Base-by-base conservation (phyloP, 2,329 filamentous ascomycete species). In the Stenocarpella maydis region DNA sequence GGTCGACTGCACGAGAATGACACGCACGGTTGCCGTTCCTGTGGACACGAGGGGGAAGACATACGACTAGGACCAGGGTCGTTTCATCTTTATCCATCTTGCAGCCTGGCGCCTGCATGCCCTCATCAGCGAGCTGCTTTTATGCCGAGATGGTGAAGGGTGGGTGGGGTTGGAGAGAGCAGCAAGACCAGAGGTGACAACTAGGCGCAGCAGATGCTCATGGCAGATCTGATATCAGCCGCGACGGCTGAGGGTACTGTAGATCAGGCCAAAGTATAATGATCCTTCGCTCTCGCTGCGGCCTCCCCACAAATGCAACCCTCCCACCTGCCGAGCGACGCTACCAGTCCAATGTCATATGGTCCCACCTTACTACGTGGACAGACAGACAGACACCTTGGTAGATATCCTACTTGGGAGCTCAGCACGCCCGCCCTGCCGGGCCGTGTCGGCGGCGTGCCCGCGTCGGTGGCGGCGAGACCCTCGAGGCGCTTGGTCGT, bases 271-370 rank as follows among this genome's bases (percentile, higher is more conserved):
- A 21, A 55, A 55, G 47, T 14, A n/a, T 55, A 49, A 37, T 66
- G 50, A 47, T 66, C 50, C 39, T n/a, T n/a, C 34, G 15, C 28
- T 8, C 26, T 14, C 5, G 24, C 39, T 28, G 37, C 39, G n/a
- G 12, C 64, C 39, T 50, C 64, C 63, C 14, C 47, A 66, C 31
- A 41, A 66, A n/a, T 66, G 64, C n/a, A 45, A 55, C 64, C 50
- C 50, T 55, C 64, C 41, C 28, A 47, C 39, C 28, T 55, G 5
- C 31, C 53, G 64, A 39, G n/a, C n/a, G n/a, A n/a, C 31, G 53
- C 53, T 55, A 39, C 53, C 53, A 24, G 34, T 55, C 53, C 28
- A 50, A 64, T 31, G 47, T 50, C 43, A 61, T 43, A 43, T 47
- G 41, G n/a, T n/a, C n/a, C n/a, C n/a, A n/a, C n/a, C n/a, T n/a